Conservation (phyloP, 2,329 filamentous ascomycete species). For the Aspergillus novofumigatus region DNA sequence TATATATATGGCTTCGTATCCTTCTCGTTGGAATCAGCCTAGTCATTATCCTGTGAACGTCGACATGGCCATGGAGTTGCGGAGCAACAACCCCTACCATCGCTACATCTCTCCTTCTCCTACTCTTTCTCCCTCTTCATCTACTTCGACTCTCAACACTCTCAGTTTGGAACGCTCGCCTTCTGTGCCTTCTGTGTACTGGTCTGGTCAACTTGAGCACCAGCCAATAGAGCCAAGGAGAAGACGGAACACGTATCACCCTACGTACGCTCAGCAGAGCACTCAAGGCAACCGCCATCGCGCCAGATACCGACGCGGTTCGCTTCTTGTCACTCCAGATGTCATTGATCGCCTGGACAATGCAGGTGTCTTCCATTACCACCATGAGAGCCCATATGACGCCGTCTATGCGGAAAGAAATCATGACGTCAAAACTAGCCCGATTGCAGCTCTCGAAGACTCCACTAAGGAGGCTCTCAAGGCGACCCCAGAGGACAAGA, state of each 20-base stretch:
- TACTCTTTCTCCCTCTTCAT: conserved; percentile 2
- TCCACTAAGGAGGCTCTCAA: conserved; percentile 72
- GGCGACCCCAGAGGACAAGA: conserved; percentile 75
- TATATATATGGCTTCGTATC: conserved; percentile 17
- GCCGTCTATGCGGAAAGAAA: conserved; percentile 74
- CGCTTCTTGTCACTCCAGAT: conserved; percentile 58
- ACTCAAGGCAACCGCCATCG: conserved; percentile 14
- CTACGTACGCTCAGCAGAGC: conserved; percentile 8
- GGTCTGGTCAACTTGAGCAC: conserved; percentile 22
- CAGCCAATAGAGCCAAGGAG: conserved; percentile 21
- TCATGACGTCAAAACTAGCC: conserved; percentile 57
- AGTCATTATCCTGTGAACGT: conserved; percentile 16
- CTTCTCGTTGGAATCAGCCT: conserved; percentile 16
- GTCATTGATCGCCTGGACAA: conserved; percentile 75
- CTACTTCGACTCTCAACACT: conserved; percentile 8
- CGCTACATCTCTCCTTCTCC: conserved; percentile 24
- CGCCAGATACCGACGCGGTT: conserved; percentile 16
- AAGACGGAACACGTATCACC: conserved; percentile 10
- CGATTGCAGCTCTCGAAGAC: conserved; percentile 69
- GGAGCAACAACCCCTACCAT: conserved; percentile 25
- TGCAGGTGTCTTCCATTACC: conserved; percentile 63
- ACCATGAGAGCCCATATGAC: conserved; percentile 89
- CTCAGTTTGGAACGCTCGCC: conserved; percentile 15
- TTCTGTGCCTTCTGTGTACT: conserved; percentile 22
- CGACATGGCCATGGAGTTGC: conserved; percentile 5